Base-by-base conservation (phyloP, 768 basidiomycete species). In the Rhizopogon salebrosus region DNA sequence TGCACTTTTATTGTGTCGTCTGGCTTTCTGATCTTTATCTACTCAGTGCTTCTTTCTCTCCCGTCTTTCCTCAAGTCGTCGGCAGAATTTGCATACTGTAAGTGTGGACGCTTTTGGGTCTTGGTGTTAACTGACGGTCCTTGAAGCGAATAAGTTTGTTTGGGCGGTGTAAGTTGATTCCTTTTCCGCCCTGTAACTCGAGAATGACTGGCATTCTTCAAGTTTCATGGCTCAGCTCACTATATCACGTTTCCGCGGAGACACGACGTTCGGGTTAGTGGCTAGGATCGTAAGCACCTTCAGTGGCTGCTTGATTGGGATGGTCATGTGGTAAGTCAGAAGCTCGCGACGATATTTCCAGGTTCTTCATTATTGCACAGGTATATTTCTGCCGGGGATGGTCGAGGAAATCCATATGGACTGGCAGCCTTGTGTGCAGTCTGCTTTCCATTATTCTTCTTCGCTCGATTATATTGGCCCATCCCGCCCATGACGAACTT, bases 151-250 rank as follows among this genome's bases (percentile, higher is more conserved):
- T 53, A 73, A 79, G 51, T 82, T 83, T 60, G 76, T 84, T 3
- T 91, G 89, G 89, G 86, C 74, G 9, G 75, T 89, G 83, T 88
- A 52, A 61, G 80, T 53, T 26, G 36, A n/a, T 48, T 51, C 0
- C 3, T 7, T 51, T 13, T 50, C 42, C 20, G 9, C 26, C 16
- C 35, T 18, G 4, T 23, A 26, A n/a, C 34, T 18, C 31, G 16
- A 14, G 3, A 38, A 52, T 27, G 39, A 51, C 54, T 40, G 27
- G 57, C 43, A 4, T 11, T 29, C 5, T 24, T 1, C 16, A 51
- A 87, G 84, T 16, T 76, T 89, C 61, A 89, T 90, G 84, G 87
- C 80, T 0, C 89, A 90, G 59, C 70, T 89, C 6, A 86, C 86
- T 0, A 65, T 88, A 0, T 72, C 84, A 8, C 79, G 87, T 16